Evolutionary conservation across 345 rosid genomes (phyloP).

Genomic region (Euphorbia lathyris): DNA sequence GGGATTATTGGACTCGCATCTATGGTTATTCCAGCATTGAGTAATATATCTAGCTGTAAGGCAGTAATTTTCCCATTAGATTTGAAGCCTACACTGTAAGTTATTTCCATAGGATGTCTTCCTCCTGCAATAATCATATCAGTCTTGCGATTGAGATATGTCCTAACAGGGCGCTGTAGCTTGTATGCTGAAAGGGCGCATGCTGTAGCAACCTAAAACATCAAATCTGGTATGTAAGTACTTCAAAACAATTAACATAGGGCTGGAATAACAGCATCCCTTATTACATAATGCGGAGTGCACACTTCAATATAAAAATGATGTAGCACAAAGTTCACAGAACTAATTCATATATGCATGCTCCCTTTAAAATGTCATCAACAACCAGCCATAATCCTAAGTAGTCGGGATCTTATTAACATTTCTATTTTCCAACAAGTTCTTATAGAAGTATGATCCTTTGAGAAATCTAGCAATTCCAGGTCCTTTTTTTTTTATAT

Average conservation of each 20-base stretch:
- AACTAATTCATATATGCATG: too few relatives aligned
- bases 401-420: too few relatives aligned
- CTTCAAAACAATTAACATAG: too few relatives aligned
- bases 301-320: too few relatives aligned
- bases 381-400: background rate
- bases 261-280: too few relatives aligned
- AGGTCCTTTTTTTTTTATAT: too few relatives aligned
- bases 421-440: too few relatives aligned
- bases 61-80: conserved; percentile 79
- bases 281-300: background rate
- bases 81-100: conserved; percentile 82
- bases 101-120: conserved; percentile 90
- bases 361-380: background rate
- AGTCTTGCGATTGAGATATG: conserved; percentile 62
- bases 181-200: conserved; percentile 79
- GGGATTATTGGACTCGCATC: conserved; percentile 72
- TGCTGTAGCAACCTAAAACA: conserved; percentile 67
- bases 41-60: conserved; percentile 48
- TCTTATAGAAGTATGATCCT: too few relatives aligned
- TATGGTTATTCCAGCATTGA: conserved; percentile 55
- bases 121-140: conserved; percentile 96
- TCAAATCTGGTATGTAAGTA: conserved; percentile 7
- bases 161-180: conserved; percentile 61
- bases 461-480: too few relatives aligned
- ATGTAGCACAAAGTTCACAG: too few relatives aligned